Evolutionary conservation across 2,329 filamentous ascomycete species (phyloP).

Genomic region (Aspergillus sclerotialis): DNA sequence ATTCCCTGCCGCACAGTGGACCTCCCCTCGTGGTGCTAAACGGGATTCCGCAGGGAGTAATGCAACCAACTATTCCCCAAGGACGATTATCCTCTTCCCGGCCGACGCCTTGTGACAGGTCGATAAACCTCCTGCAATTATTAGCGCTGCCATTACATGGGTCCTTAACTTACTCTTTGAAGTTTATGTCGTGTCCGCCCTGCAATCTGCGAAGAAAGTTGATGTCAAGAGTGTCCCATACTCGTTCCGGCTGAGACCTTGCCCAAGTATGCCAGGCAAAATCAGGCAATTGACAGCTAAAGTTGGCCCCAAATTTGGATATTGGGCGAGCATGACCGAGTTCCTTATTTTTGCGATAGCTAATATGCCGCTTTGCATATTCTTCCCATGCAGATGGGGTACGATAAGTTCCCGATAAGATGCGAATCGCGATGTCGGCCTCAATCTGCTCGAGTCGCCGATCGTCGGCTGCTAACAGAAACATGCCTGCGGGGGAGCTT

Average conservation of each 20-base stretch:
- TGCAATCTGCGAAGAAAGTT: conserved; percentile 46
- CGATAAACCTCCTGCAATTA: conserved; percentile 38
- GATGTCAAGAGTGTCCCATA: conserved; percentile 62
- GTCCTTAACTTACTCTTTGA: conserved; percentile 42
- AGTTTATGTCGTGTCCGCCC: conserved; percentile 50
- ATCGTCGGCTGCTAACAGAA: conserved; percentile 53
- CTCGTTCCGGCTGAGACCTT: conserved; percentile 48
- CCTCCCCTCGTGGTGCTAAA: conserved; percentile 56
- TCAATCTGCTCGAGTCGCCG: conserved; percentile 46
- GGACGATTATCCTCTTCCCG: conserved; percentile 42
- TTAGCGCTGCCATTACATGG: conserved; percentile 1
- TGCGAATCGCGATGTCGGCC: conserved; percentile 37
- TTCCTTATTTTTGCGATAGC: conserved; percentile 42
- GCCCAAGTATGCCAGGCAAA: conserved; percentile 49
- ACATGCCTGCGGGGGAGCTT: conserved; percentile 56
- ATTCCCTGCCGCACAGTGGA: conserved; percentile 56
- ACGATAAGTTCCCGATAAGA: conserved; percentile 13
- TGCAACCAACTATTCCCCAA: conserved; percentile 57
- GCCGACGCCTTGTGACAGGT: conserved; percentile 69
- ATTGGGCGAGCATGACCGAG: conserved; percentile 53
- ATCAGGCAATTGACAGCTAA: conserved; percentile 48
- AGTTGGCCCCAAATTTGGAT: conserved; percentile 53
- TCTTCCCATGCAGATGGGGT: conserved; percentile 22
- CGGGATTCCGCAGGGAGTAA: conserved; percentile 59
- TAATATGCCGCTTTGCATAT: conserved; percentile 55